Conservation (phyloP, 495 filamentous ascomycete genomes). For the Penicillium paradoxum region DNA sequence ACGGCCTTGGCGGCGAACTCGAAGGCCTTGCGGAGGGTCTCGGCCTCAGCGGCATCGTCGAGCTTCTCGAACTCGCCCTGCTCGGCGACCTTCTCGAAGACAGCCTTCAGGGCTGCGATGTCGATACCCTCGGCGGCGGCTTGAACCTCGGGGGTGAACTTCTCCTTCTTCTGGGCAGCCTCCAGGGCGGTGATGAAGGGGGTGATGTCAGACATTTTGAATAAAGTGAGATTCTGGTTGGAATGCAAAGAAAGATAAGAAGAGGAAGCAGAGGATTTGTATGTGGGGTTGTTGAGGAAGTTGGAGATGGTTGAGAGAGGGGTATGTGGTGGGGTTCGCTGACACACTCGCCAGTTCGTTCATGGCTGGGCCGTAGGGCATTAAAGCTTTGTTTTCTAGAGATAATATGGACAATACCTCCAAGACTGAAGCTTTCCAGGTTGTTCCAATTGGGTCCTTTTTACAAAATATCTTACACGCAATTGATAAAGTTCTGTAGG, state of each 20-base stretch:
- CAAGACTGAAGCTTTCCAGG: too few species aligned
- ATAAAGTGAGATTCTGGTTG: not conserved
- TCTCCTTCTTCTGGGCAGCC: constrained; percentile 27
- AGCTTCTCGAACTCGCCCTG: constrained; percentile 17
- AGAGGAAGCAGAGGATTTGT: not conserved
- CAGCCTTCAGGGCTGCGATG: constrained; percentile 25
- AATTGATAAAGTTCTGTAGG: not conserved
- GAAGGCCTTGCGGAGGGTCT: constrained; percentile 25
- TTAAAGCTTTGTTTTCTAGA: not conserved
- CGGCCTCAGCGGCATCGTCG: constrained; percentile 16
- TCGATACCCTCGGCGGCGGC: constrained; percentile 26
- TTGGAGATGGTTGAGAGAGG: constrained; percentile 16
- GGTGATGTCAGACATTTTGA: constrained; percentile 32
- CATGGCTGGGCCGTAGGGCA: not conserved
- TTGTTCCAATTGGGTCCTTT: too few species aligned
- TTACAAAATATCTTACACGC: not conserved
- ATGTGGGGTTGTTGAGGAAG: constrained; percentile 14
- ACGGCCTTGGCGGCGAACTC: constrained; percentile 50
- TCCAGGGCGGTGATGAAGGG: constrained; percentile 31
- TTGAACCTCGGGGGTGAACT: constrained; percentile 33
- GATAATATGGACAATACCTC: too few species aligned
- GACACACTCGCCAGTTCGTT: constrained; percentile 22
- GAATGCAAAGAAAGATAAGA: not conserved
- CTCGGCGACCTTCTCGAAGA: constrained; percentile 15
- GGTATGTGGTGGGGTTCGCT: constrained; percentile 17